phyloP scores from a whole-genome alignment of 2,329 filamentous ascomycete genomes.

The Cephalotrichum gorgonifer region DNA sequence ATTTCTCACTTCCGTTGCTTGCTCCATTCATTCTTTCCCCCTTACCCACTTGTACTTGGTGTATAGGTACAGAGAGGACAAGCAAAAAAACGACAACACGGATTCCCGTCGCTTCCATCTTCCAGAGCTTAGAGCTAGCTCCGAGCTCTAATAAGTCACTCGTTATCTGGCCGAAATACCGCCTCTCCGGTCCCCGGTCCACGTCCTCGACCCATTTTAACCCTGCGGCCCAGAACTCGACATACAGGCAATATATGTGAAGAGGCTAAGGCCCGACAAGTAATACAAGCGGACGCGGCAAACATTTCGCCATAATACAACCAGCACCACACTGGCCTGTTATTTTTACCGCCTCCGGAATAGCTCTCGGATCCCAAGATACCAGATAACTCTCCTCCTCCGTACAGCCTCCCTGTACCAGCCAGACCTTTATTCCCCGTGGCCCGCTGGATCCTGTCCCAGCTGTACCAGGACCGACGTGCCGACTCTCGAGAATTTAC shows the following conservation, averaged over 20 bases:
- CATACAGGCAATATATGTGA: conserved; percentile 5
- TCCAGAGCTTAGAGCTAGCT: too few relatives aligned
- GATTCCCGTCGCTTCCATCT: neutral
- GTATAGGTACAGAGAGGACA: neutral
- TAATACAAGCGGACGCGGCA: neutral
- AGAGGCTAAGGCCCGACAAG: neutral
- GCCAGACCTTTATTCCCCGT: neutral
- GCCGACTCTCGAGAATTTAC: neutral
- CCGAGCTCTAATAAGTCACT: neutral
- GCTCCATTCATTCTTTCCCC: neutral
- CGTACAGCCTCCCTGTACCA: neutral
- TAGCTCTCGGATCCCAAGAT: neutral
- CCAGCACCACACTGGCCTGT: neutral
- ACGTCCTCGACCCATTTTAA: neutral
- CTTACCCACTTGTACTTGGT: neutral
- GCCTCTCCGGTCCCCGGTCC: neutral
- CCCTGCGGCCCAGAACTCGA: neutral
- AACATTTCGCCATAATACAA: conserved; percentile 2
- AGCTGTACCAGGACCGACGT: too few relatives aligned
- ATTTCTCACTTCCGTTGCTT: too few relatives aligned
- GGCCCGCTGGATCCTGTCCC: neutral
- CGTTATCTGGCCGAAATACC: neutral
- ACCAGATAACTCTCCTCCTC: neutral
- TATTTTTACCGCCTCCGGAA: neutral
- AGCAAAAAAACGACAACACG: neutral